These are phyloP conservation scores for Metrosideros polymorpha DNA, from an alignment of 441 rosid genomes.

Conservation along the genomic window DNA sequence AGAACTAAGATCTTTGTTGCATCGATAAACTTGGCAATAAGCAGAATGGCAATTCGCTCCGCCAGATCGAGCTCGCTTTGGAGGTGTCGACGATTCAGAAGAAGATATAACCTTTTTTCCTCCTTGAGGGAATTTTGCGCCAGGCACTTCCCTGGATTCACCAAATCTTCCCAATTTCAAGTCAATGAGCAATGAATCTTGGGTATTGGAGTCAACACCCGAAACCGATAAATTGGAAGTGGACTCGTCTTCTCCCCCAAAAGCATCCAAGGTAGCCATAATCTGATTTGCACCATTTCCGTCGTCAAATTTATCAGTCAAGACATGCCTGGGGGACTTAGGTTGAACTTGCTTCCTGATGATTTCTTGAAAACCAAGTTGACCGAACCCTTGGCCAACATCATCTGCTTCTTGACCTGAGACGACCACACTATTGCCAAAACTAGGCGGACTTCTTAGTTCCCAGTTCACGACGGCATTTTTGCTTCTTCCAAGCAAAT, in stretches of 20 bases:
- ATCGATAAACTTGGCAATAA: constrained; percentile 69
- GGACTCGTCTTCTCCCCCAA: constrained; percentile 19
- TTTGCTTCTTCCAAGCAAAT: constrained; percentile 28
- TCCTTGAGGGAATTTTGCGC: constrained; percentile 7
- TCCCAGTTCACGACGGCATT: constrained; percentile 36
- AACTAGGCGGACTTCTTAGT: constrained; percentile 13
- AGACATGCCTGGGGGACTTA: constrained; percentile 1
- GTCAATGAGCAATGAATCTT: constrained; percentile 43
- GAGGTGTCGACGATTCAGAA: constrained; percentile 9
- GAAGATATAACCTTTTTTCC: constrained; percentile 20
- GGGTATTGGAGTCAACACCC: constrained; percentile 24
- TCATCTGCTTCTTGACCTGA: constrained; percentile 19
- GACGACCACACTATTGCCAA: constrained; percentile 14
- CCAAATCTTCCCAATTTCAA: constrained; percentile 54
- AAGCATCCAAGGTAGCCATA: constrained; percentile 30
- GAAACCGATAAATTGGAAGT: constrained; percentile 31
- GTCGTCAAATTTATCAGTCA: constrained; percentile 9
- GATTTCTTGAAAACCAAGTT: constrained; percentile 26
- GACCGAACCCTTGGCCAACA: constrained; percentile 20
- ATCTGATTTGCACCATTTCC: constrained; percentile 12
- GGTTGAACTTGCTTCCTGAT: constrained; percentile 19
- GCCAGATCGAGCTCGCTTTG: constrained; percentile 40
- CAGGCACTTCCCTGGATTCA: constrained; percentile 20
- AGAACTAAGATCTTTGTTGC: constrained; percentile 65
- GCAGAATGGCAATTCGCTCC: constrained; percentile 28